phyloP scores from a whole-genome alignment of 129 eudicot genomes.

The Lonicera japonica region DNA sequence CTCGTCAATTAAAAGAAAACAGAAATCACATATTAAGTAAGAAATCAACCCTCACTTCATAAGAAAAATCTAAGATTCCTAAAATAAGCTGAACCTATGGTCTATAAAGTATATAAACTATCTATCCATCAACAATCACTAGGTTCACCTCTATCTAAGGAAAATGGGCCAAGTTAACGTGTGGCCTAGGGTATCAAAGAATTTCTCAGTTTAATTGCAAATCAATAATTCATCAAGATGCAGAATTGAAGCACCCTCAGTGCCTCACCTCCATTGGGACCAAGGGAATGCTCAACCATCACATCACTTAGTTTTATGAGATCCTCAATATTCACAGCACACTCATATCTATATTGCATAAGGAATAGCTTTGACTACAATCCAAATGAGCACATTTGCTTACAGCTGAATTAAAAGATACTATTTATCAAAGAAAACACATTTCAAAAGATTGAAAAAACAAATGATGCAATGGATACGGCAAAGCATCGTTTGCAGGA shows the following conservation, averaged over 20 bases:
- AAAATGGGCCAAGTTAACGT: too few relatives aligned
- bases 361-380: slow-evolving; percentile 19
- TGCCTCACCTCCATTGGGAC: slow-evolving; percentile 93
- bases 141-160: background rate
- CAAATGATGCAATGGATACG: slow-evolving; percentile 50
- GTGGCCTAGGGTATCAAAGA: background rate
- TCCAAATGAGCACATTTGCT: background rate
- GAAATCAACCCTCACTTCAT: background rate
- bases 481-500: slow-evolving; percentile 90
- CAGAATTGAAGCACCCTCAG: background rate
- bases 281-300: slow-evolving; percentile 92
- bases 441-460: background rate
- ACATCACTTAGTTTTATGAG: slow-evolving; percentile 69
- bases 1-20: background rate
- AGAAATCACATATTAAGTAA: background rate
- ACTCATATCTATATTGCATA: slow-evolving; percentile 20
- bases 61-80: background rate
- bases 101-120: background rate
- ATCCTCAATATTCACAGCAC: slow-evolving; percentile 30
- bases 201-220: background rate
- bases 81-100: background rate
- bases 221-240: background rate
- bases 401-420: background rate
- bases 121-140: background rate
- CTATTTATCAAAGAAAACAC: background rate